phyloP scores from a whole-genome alignment of 1,284 basidiomycete genomes.

The Rhodofomes roseus region DNA sequence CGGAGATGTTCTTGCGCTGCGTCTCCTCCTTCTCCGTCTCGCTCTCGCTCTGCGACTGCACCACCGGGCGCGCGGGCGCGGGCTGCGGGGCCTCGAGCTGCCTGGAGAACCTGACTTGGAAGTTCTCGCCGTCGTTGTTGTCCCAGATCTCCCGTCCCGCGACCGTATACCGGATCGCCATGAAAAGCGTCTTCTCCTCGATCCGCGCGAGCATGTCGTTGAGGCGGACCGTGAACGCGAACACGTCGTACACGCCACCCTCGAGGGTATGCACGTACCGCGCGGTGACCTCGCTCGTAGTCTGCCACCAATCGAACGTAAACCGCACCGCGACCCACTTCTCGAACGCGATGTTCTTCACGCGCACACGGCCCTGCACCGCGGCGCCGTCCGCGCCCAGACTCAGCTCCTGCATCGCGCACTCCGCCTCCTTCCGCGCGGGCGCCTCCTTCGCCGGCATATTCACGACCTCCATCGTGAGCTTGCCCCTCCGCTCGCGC shows the following conservation, averaged over 20 bases:
- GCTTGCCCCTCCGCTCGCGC: slow-evolving; percentile 35
- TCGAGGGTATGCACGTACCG: slow-evolving; percentile 67
- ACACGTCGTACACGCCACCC: slow-evolving; percentile 61
- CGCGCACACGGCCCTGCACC: slow-evolving; percentile 71
- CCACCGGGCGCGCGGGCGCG: slow-evolving; percentile 23
- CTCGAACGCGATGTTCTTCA: slow-evolving; percentile 84
- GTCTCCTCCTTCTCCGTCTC: slow-evolving; percentile 1
- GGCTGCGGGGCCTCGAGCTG: slow-evolving; percentile 6
- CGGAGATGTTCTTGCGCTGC: slow-evolving; percentile 32
- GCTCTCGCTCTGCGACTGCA: slow-evolving; percentile 16
- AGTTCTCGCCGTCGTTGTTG: slow-evolving; percentile 83
- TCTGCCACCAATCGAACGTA: slow-evolving; percentile 94
- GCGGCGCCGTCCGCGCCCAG: slow-evolving; percentile 59
- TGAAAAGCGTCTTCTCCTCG: slow-evolving; percentile 82
- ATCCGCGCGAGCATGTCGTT: slow-evolving; percentile 64
- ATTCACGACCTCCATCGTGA: slow-evolving; percentile 54
- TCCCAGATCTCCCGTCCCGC: slow-evolving; percentile 85
- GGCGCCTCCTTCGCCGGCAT: slow-evolving; percentile 34
- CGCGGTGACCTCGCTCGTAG: slow-evolving; percentile 89
- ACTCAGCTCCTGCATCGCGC: slow-evolving; percentile 49
- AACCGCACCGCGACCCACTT: slow-evolving; percentile 90
- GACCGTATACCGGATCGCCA: slow-evolving; percentile 79
- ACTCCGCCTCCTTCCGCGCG: slow-evolving; percentile 33
- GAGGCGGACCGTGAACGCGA: slow-evolving; percentile 64
- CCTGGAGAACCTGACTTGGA: slow-evolving; percentile 60